Conservation (phyloP, 805 yeast genomes). For the Barnettozyma californica region DNA sequence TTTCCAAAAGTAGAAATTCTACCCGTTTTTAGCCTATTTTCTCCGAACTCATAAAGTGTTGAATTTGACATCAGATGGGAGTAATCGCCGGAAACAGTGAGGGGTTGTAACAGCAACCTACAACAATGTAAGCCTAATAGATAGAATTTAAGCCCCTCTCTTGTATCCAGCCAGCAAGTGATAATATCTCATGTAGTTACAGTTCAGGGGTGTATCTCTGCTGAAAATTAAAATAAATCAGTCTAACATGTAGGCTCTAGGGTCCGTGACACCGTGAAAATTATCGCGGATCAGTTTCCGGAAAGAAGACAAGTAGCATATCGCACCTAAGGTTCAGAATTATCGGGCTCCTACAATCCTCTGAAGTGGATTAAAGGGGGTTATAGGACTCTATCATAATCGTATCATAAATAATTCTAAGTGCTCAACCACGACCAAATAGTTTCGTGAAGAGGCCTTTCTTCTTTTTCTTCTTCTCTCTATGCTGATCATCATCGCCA, state of each 20-base stretch:
- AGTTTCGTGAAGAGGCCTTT: conserved; percentile 10
- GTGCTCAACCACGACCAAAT: conserved; percentile 2
- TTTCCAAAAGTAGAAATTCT: not conserved
- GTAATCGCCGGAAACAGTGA: too few species aligned
- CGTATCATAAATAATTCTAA: not conserved
- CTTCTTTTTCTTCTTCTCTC: conserved; percentile 6
- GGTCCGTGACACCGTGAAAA: too few species aligned
- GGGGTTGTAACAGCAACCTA: too few species aligned
- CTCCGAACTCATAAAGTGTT: not conserved
- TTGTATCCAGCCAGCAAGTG: too few species aligned
- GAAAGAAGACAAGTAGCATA: not conserved
- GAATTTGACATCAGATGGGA: not conserved
- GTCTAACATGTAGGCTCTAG: too few species aligned
- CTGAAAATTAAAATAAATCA: too few species aligned
- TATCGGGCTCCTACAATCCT: not conserved
- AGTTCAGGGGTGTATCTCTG: too few species aligned
- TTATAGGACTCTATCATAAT: not conserved
- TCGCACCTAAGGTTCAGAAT: not conserved
- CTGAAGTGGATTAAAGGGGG: not conserved
- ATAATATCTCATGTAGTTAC: too few species aligned
- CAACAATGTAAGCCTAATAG: too few species aligned
- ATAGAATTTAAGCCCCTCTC: too few species aligned
- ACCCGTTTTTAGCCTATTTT: conserved; percentile 1
- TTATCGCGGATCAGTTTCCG: not conserved
- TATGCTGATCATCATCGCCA: not conserved